Evolutionary conservation across 495 filamentous ascomycete genomes (phyloP), one percentile per base, ranked within the genome.

Genomic region (Paragyromitra xinjiangensis): DNA sequence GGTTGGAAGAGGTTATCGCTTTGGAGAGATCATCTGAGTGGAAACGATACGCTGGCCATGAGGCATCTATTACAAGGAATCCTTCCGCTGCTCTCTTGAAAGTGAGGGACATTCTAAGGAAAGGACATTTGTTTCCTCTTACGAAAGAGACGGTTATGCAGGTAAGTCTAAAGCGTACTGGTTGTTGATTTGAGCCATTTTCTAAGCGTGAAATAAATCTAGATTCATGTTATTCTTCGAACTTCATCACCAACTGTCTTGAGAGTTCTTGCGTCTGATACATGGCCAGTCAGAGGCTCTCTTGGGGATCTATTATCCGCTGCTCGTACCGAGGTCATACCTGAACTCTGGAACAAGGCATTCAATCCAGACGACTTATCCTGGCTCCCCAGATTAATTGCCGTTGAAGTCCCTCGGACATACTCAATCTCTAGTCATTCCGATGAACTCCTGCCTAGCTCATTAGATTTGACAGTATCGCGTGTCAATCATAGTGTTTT

Each of bases 351-450:
- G 86, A 85, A 88, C 71, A 81, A 83, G 40, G 86, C 86, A 0
- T 87, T 88, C 56, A 81, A 73, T 3, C 55, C 68, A 34, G 73
- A 83, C 29, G 83, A 86, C 63, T 69, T 88, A 19, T 72, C 82
- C 0, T 88, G 86, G 86, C 81, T 88, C 0, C 71, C 78, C 3
- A 86, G 87, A 37, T 71, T 88, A 19, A 83, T 88, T 55, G 59
- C 82, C 0, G 82, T 87, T 9, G 86, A 88, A 75, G 84, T 88
- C 0, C 86, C 85, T 9, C 83, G 86, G 19, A 88, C 86, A 0
- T 88, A 88, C 55, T 85, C 84, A 29, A 88, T 88, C 50, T 86
- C 86, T 29, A 86, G 82, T 63, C 80, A 84, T 63, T 84, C 85
- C 1, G 73, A 84, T 19, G 85, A 85, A 69, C 82, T 87, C 29